Base-by-base conservation (phyloP, 1,284 basidiomycete genomes). In the Papiliotrema fonsecae region DNA sequence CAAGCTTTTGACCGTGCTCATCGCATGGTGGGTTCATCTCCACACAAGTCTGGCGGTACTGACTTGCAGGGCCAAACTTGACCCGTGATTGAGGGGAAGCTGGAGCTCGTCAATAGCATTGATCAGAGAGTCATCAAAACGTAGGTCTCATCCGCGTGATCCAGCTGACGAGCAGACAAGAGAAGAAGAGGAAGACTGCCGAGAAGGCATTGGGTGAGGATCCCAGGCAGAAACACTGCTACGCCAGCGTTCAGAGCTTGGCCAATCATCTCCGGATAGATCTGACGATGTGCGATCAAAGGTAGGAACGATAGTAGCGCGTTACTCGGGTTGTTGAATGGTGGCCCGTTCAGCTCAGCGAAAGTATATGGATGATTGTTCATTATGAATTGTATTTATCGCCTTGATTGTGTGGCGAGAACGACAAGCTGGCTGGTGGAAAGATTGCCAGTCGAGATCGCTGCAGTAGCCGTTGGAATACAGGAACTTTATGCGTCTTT, bases 51-150 rank as follows among this genome's bases (percentile, higher is more conserved):
- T 16, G 22, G 16, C 25, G 11, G 4, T 21, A 13, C 19, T 44
- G 27, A 44, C 27, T 3, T 21, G 11, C 18, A 46, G 44, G 93
- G 93, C 1, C 93, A 96, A 72, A 89, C 82, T 14, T 83, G 77
- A 56, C 85, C 85, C 2, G 88, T 92, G 30, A 84, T 96, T 42
- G 91, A 88, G 73, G 80, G 92, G n/a, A n/a, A n/a, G n/a, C n/a
- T n/a, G n/a, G n/a, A n/a, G 34, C 77, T 96, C 2, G 82, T 93
- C 39, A 69, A 71, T 45, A 66, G 72, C 0, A 67, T 76, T 34
- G 75, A 76, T 43, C 61, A 69, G 47, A 48, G 71, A 22, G 72
- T 74, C 22, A 50, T 71, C 30, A 60, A 53, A n/a, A 49, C 69
- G 28, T 49, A n/a, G 21, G 48, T 31, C 53, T 56, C 42, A 56